Evolutionary conservation across 495 filamentous ascomycete species (phyloP), one percentile per base, ranked within the genome.

Genomic region (Baudoinia panamericana): DNA sequence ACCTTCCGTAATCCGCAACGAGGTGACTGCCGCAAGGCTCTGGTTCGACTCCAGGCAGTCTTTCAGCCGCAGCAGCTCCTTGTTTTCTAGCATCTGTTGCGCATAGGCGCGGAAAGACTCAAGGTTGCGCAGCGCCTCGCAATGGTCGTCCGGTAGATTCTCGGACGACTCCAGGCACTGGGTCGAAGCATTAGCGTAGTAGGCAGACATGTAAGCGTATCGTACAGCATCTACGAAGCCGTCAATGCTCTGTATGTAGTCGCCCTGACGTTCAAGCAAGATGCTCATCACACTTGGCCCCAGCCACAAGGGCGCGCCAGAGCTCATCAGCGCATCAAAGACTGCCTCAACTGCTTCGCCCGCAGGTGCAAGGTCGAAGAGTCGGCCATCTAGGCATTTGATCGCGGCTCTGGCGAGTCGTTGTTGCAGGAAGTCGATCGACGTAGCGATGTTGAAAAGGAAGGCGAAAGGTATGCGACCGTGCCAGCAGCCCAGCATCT

Each of bases 181-280:
- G 30, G 82, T 80, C n/a, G 93, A 62, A 0, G 83, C 73, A 56
- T 96, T 94, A 28, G 82, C 82, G 54, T 88, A 96, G 57, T 93
- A 95, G 57, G 93, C 84, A 21, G 80, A 84, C 88, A 97, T 95
- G 50, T 90, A 88, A 11, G 78, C 74, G 61, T 95, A 95, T 80
- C 92, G 46, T 10, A 36, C 57, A 35, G 82, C 77, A 46, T 71
- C 73, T 44, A 78, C 69, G 59, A 95, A 90, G 2, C 73, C 71
- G 33, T 83, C 76, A n/a, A 85, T 75, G 46, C 79, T 87, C 39
- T 85, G 84, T n/a, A 86, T 77, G 53, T 86, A 79, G 50, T 94
- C 80, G 45, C 65, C 75, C 51, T 93, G 86, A 29, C 80, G 75
- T 28, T 84, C 80, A 32, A 95, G 65, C 18, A 90, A 57, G 30